These are phyloP conservation scores for Penicillium crustosum DNA, from an alignment of 2,329 filamentous ascomycete species.

Conservation along the genomic window DNA sequence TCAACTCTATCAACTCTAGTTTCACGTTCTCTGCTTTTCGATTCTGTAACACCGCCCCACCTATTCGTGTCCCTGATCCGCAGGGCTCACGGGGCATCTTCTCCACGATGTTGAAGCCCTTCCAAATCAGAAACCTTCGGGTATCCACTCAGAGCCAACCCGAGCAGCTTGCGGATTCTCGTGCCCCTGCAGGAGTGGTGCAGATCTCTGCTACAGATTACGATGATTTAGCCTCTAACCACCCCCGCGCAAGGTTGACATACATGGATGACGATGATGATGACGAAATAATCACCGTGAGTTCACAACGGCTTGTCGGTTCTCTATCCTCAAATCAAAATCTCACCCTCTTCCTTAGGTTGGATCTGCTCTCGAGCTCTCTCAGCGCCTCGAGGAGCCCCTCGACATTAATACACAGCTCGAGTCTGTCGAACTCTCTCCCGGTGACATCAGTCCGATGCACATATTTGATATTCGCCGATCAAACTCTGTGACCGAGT, in stretches of 20 bases:
- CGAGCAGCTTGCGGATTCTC: constrained; percentile 3
- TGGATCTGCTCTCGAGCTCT: constrained; percentile 49
- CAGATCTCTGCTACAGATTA: constrained; percentile 45
- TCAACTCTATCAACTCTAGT: constrained; percentile 5
- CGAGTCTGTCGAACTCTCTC: constrained; percentile 11
- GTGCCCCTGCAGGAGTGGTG: constrained; percentile 34
- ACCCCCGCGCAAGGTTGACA: constrained; percentile 45
- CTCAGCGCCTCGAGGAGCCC: constrained; percentile 48
- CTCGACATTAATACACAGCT: constrained; percentile 15
- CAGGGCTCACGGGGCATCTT: constrained; percentile 6
- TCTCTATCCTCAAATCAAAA: neutral
- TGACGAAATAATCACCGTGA: constrained; percentile 48
- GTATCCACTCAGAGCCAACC: constrained; percentile 9
- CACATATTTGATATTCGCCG: constrained; percentile 50
- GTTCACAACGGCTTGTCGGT: constrained; percentile 8
- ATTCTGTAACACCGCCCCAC: constrained; percentile 15
- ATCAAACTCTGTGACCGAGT: constrained; percentile 39
- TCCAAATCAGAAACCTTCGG: constrained; percentile 42
- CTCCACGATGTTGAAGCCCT: constrained; percentile 41
- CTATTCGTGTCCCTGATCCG: constrained; percentile 1
- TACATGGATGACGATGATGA: constrained; percentile 52
- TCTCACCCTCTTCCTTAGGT: constrained; percentile 36
- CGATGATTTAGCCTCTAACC: constrained; percentile 41
- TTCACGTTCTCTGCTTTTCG: neutral
- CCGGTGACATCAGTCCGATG: constrained; percentile 32